Base-by-base conservation (phyloP, 331 rosid genomes). In the Acacia concinna region DNA sequence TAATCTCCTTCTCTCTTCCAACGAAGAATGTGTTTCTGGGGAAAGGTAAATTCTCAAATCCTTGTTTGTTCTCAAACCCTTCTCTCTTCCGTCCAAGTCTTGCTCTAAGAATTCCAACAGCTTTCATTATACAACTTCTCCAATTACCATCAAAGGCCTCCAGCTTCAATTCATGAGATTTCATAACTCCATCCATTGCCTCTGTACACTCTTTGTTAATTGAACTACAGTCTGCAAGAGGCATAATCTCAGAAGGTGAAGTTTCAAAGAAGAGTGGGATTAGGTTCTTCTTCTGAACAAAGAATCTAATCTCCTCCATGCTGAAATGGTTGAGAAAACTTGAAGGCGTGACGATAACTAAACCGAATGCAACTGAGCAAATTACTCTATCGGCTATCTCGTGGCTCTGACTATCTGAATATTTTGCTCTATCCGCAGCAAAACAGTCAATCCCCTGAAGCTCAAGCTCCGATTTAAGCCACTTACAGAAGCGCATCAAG, bases 391-490 rank as follows among this genome's bases (percentile, higher is more conserved):
- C 97, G 7, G 97, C 94, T 66, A 94, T 87, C 86, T 92, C 97
- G 38, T 90, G 97, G 86, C 93, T 92, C 76, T 92, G 97, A 40
- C 74, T 78, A 57, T 94, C 94, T 0, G 93, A 84, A 71, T 92
- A 92, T 80, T 87, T 89, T 38, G 97, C 84, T 74, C 98, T 84
- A 81, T 94, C 98, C 2, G 93, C 94, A 62, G 86, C 87, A 49
- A 94, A 92, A 78, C 97, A 94, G 79, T 93, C 97, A 79, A 94
- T 92, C n/a, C 97, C 98, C 69, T 88, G 97, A 76, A 88, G 94
- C 90, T 94, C 98, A 38, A 94, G 97, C 84, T 94, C 97, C 11
- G 97, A 85, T 71, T 88, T 92, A 7, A 94, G 88, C 98, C 98
- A 94, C 84, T 89, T 90, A 62, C 90, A 88, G 84, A 92, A 92